Base-by-base conservation (phyloP, 345 rosid species). In the Salix viminalis region DNA sequence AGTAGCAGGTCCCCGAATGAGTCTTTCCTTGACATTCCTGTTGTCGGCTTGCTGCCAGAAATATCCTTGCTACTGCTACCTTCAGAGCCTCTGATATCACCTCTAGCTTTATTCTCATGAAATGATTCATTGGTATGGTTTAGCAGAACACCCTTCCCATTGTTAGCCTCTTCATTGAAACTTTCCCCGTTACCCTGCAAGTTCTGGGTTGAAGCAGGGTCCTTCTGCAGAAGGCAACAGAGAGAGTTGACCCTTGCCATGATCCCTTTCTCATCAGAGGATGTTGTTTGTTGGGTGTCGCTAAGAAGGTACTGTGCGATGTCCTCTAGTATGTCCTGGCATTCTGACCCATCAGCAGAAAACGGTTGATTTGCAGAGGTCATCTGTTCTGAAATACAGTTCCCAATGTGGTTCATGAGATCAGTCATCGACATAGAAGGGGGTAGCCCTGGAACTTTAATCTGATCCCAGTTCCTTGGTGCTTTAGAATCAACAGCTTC, bases 201-300 rank as follows among this genome's bases (percentile, higher is more conserved):
- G 83, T 87, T 89, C 78, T 87, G 85, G 52, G 76, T 77, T 4
- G 89, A 28, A 14, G 77, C 54, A 6, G 87, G 77, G 50, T 96
- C 99, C 80, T 92, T 92, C 86, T 93, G 97, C 88, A 96, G 73
- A 70, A 96, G 98, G 88, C 97, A 94, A 78, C 88, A 94, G 28
- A 96, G 91, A 75, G 99, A 96, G 81, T 96, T 90, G 79, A 96
- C 99, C 85, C 99, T 89, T 58, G 99, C 89, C 97, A 96, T 96
- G 46, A 96, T 94, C 80, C 87, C 89, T 79, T 92, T 92, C 87
- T 96, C 99, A 75, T 96, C 98, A 60, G 97, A 90, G 13, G 90
- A 76, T 65, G 94, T 60, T 65, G 90, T 82, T 30, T 84, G 80
- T 73, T 94, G 98, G 76, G 87, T 86, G 76, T 96, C 97, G 71